A percentile compares a stretch with the other conserved stretches of the same genome.
Conservation (phyloP, 345 rosid species). For the Populus euphratica region DNA sequence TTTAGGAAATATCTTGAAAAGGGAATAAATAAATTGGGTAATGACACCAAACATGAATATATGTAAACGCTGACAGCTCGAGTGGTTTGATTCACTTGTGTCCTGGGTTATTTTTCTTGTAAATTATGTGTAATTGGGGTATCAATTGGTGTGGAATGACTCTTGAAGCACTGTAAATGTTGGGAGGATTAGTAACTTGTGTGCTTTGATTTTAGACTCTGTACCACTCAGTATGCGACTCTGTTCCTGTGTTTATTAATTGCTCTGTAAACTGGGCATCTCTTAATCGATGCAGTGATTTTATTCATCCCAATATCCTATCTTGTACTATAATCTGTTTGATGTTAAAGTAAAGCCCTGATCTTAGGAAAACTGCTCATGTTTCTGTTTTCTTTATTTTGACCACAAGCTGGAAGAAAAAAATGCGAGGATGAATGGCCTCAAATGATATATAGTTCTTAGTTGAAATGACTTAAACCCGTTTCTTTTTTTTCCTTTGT, state of each 20-base stretch:
- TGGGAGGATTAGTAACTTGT: not conserved
- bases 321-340: not conserved
- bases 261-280: not conserved
- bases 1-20: no score
- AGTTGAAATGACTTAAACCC: no score
- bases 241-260: not conserved
- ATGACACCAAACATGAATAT: not conserved
- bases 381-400: not conserved
- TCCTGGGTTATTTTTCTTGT: not conserved
- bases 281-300: not conserved
- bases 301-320: not conserved
- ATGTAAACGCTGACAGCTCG: not conserved
- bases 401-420: no score
- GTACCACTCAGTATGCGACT: not conserved
- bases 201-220: slow-evolving; percentile 8
- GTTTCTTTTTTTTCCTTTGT: no score
- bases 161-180: slow-evolving; percentile 11
- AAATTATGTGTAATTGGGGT: slow-evolving; percentile 11
- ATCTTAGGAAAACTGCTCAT: not conserved
- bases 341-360: not conserved
- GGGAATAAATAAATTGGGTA: no score
- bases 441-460: no score
- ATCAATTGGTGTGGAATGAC: not conserved
- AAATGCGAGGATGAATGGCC: not conserved
- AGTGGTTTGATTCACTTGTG: slow-evolving; percentile 9